Percentiles rank a stretch among this genome's conserved stretches.
phyloP scores from a whole-genome alignment of 345 rosid genomes.

The Physaria fendleri region DNA sequence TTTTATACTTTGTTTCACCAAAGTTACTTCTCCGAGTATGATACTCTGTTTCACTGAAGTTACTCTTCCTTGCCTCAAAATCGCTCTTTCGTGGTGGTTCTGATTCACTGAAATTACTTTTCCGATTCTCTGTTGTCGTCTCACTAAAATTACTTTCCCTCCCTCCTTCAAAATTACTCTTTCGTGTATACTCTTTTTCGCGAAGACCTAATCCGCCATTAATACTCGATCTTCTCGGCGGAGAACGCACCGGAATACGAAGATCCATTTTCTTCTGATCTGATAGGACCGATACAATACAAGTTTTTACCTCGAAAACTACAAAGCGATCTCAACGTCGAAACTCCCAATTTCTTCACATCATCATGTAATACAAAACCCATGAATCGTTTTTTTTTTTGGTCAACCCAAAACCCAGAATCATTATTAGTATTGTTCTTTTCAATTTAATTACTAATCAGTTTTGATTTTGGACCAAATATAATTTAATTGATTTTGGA shows the following conservation, averaged over 20 bases:
- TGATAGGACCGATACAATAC: conserved; percentile 47
- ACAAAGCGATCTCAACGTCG: conserved; percentile 87
- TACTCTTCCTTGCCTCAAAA: conserved; percentile 61
- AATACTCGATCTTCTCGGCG: conserved; percentile 78
- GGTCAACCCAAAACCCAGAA: too few species aligned
- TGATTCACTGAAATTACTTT: conserved; percentile 64
- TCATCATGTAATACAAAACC: conserved; percentile 53
- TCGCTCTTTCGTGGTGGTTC: conserved; percentile 47
- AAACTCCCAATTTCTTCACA: conserved; percentile 42
- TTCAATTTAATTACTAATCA: too few species aligned
- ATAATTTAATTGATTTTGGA: too few species aligned
- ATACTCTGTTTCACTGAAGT: conserved; percentile 59
- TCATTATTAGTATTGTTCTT: too few species aligned
- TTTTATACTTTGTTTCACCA: conserved; percentile 40
- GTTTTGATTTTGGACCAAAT: too few species aligned
- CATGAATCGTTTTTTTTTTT: conserved; percentile 57
- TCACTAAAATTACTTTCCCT: conserved; percentile 34
- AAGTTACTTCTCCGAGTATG: conserved; percentile 30
- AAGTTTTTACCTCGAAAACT: conserved; percentile 57
- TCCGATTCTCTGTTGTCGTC: conserved; percentile 40
- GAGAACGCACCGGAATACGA: conserved; percentile 59
- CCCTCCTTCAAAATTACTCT: conserved; percentile 57
- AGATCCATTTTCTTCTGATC: conserved; percentile 68
- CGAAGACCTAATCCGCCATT: conserved; percentile 46
- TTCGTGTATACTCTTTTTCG: conserved; percentile 62